Base-by-base conservation (phyloP, 495 filamentous ascomycete species). In the Xylaria acuta region DNA sequence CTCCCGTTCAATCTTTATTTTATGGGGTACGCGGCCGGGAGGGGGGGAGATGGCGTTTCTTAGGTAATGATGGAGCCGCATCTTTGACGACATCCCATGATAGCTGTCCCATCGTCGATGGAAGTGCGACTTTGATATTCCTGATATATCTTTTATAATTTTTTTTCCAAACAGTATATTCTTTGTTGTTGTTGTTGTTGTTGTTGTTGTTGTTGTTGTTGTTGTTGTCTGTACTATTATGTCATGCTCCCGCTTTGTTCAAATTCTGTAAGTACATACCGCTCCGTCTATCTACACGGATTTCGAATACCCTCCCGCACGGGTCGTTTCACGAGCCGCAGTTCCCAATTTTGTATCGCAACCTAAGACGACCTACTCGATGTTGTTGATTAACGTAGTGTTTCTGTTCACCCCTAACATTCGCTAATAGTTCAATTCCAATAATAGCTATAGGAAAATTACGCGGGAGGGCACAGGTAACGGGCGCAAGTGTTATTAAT, bases 31-130 rank as follows among this genome's bases (percentile, higher is more conserved):
- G 54, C 30, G 53, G 47, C 36, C 3, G 36, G 36, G 36, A 38
- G 36, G 36, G 36, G 36, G 36, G 67, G 54, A 4, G 18, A 32
- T 43, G 30, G 40, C 11, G 1, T 60, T 47, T 59, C 27, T 70
- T 70, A 70, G 25, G 54, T 70, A 70, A 70, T 40, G 40, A 8
- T 36, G 43, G 67, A 70, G 67, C 56, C 67, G 51, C 67, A 47
- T 9, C 40, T 68, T 49, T 38, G 67, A 70, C 67, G 67, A 70
- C 67, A 40, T 51, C 53, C 40, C 67, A 22, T 70, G 38, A 11
- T 38, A 25, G 32, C 4, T n/a, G 7, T 5, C n/a, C 36, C 27
- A 22, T 58, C 6, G 49, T 41, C n/a, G 4, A 30, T 40, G 16
- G 1, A 18, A 30, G 27, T 9, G 38, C 22, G 1, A 43, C 22